These are phyloP conservation scores for Gamsiella multidivaricata DNA, from an alignment of 192 early-diverging fungal species.

Conservation along the genomic window DNA sequence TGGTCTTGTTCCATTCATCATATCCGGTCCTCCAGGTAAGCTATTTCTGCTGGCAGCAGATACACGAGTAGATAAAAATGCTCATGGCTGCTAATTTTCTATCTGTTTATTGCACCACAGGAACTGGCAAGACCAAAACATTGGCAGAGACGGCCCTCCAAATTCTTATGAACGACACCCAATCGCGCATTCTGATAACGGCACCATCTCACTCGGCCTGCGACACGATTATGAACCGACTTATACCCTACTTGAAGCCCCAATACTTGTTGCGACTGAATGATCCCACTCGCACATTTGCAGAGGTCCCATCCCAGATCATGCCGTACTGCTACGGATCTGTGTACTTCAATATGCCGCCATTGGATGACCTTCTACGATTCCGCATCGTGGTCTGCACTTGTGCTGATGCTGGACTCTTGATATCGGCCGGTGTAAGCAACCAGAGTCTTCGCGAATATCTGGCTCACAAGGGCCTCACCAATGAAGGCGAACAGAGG, in stretches of 20 bases:
- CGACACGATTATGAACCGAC: constrained; percentile 63
- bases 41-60: too few species aligned
- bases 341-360: constrained; percentile 58
- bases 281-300: constrained; percentile 53
- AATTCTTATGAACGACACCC: constrained; percentile 44
- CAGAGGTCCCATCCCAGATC: constrained; percentile 55
- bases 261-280: constrained; percentile 60
- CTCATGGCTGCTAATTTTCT: too few species aligned
- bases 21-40: constrained; percentile 50
- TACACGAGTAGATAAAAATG: too few species aligned
- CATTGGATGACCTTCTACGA: constrained; percentile 43
- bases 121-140: constrained; percentile 71
- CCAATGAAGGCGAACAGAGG: constrained; percentile 10
- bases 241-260: constrained; percentile 51
- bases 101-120: constrained; percentile 18
- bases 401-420: constrained; percentile 58
- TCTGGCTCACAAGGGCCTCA: constrained; percentile 24
- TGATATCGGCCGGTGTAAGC: constrained; percentile 57
- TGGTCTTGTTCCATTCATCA: constrained; percentile 45
- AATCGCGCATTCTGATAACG: constrained; percentile 61
- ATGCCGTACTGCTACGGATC: constrained; percentile 58
- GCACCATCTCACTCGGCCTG: constrained; percentile 65
- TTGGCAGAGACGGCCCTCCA: constrained; percentile 62
- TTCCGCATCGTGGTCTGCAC: constrained; percentile 65
- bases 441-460: constrained; percentile 54